Evolutionary conservation across 352 stramenopile genomes (phyloP), one percentile per base, ranked within the genome.

Genomic region (Globisporangium megalacanthum): DNA sequence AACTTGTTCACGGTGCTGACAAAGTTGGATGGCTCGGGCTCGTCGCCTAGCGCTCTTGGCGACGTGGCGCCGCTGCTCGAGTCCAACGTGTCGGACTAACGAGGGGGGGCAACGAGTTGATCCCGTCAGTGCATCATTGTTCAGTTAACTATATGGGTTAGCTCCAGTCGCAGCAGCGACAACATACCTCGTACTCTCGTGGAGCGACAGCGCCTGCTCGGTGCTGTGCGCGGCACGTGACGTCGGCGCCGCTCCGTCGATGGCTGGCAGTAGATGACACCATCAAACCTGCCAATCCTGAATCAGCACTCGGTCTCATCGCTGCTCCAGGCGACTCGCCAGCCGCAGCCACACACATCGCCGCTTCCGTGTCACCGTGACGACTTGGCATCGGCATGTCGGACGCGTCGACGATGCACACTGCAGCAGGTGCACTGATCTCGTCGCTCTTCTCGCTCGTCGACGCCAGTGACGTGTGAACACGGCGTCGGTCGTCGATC

Each of bases 51-150:
- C 4, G 20, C 36, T 54, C 56, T 25, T 15, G 56, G 56, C n/a
- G 56, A 61, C 17, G 53, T 49, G 6, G 46, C 56, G 6, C 42
- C 44, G 36, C 50, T 64, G 36, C 58, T 64, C 11, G 58, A 58
- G 25, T 64, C 58, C 8, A 64, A 47, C 10, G 58, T 64, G n/a
- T 64, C 58, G 0, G 58, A 64, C 58, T 62, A 15, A 33, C 31
- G 33, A 48, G 11, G 8, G 44, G 44, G 13, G 20, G 20, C 20
- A 49, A 10, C 4, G 19, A 49, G n/a, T 20, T 25, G 22, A 17
- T 4, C 14, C 20, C 17, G 3, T 47, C 41, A 22, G 15, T 3
- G 8, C 15, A 42, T 15, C 37, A 42, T 17, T 11, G 39, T 15
- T 7, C 14, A 15, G 15, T 19, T 11, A 19, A 45, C 25, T 29